Base-by-base conservation (phyloP, 331 rosid species). In the Quercus tomentella region DNA sequence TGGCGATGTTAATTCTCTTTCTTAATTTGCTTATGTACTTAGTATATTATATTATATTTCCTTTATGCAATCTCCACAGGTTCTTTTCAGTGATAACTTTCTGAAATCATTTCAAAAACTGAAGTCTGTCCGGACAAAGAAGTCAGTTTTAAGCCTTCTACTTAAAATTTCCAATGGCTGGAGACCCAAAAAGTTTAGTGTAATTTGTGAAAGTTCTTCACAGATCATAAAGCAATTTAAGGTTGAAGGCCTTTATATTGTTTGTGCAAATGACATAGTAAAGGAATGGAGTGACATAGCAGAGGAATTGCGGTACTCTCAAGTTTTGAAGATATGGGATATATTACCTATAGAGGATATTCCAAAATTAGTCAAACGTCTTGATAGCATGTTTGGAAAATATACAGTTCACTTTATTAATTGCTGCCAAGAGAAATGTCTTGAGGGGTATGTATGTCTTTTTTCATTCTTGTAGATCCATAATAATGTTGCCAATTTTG, bases 281-380 rank as follows among this genome's bases (percentile, higher is more conserved):
- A 89, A 88, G 84, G 72, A 70, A 30, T 21, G 18, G 18, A 18
- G 49, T 7, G 84, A 81, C 63, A 17, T 6, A 7, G 45, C 3
- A 8, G 17, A 30, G 6, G 88, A 89, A 77, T 41, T 72, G 2
- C 7, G 14, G 1, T 88, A 76, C 76, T 18, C 30, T 55, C 97
- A 91, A 87, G 87, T 88, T 41, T 75, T 91, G 61, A 91, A 49
- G 82, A 82, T 91, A 51, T 91, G 97, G 97, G 97, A 91, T 62
- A 16, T 91, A 20, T 9, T 91, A 66, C 86, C 88, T 26, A 35
- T 7, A 4, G 86, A 71, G 70, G 87, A 81, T 65, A 61, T 88
- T 51, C 82, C 87, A 0, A 87, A 81, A 63, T 25, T 91, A 71
- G 83, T 77, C 33, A 70, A 82, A 60, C 86, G 80, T 56, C 92